Conservation (phyloP, 2,329 filamentous ascomycete genomes). For the Fusarium luffae region DNA sequence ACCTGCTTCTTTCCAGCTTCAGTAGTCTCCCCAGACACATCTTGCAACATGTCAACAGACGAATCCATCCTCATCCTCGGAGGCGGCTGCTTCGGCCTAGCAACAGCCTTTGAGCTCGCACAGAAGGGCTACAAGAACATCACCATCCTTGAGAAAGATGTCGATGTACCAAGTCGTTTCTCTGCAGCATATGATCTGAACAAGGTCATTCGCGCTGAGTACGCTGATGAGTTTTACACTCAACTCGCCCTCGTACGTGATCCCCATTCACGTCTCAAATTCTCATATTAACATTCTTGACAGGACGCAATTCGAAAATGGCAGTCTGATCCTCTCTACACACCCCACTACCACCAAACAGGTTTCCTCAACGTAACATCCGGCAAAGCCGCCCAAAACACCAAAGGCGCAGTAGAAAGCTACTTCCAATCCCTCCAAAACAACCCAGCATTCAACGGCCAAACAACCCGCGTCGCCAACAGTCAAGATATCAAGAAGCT, state of each 20-base stretch:
- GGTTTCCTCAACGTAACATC: conserved; percentile 33
- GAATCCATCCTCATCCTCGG: conserved; percentile 28
- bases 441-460: conserved; percentile 23
- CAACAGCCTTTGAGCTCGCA: conserved; percentile 19
- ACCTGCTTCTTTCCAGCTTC: no score
- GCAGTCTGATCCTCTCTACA: conserved; percentile 27
- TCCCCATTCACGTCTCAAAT: no score
- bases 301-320: conserved; percentile 27
- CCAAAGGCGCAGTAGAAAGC: conserved; percentile 21
- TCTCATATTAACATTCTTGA: no score
- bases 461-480: conserved; percentile 10
- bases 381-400: conserved; percentile 17
- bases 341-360: conserved; percentile 25
- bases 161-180: conserved; percentile 21
- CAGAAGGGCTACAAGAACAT: conserved; percentile 24
- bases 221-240: conserved; percentile 25
- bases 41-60: neutral
- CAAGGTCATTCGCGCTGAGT: conserved; percentile 33
- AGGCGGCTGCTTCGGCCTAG: conserved; percentile 25
- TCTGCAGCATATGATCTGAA: conserved; percentile 30
- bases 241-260: conserved; percentile 6
- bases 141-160: conserved; percentile 30
- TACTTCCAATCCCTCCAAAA: conserved; percentile 24
- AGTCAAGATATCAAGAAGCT: conserved; percentile 21
- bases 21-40: neutral